These are phyloP conservation scores for Amesomyces nigricolor DNA, from an alignment of 2,329 filamentous ascomycete genomes.

Conservation along the genomic window DNA sequence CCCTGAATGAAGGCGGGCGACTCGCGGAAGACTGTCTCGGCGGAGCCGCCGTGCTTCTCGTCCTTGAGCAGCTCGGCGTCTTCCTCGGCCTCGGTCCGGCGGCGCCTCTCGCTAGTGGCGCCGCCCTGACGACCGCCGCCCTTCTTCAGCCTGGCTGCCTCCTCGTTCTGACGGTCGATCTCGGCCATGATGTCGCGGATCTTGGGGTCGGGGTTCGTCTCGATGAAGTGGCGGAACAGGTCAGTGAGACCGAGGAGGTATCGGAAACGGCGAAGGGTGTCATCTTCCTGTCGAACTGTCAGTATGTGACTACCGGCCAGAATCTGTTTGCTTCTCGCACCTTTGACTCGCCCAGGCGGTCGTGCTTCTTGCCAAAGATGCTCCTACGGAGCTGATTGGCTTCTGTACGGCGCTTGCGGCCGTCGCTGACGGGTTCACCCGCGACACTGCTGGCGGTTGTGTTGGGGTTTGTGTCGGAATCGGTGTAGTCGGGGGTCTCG, in stretches of 20 bases:
- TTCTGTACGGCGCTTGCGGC: constrained; percentile 78
- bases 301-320: background rate
- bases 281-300: constrained; percentile 64
- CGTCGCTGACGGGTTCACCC: constrained; percentile 68
- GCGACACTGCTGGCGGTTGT: constrained; percentile 77
- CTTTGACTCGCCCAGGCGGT: constrained; percentile 86
- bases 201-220: constrained; percentile 90
- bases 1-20: constrained; percentile 87
- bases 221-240: constrained; percentile 97
- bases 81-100: constrained; percentile 94
- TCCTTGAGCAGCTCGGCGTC: constrained; percentile 85
- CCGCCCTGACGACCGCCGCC: constrained; percentile 76
- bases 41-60: constrained; percentile 79
- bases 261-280: constrained; percentile 87
- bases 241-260: constrained; percentile 94
- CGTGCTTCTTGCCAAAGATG: constrained; percentile 92
- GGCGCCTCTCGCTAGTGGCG: constrained; percentile 68
- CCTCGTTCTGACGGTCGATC: constrained; percentile 88
- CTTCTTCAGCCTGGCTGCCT: constrained; percentile 65
- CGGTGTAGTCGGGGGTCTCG: constrained; percentile 61
- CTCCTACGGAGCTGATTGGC: constrained; percentile 85
- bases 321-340: constrained; percentile 40
- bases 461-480: constrained; percentile 62
- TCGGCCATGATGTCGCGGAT: constrained; percentile 91
- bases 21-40: constrained; percentile 87